phyloP scores from a whole-genome alignment of 371 early-diverging fungal species.

The Coemansia sp. region DNA sequence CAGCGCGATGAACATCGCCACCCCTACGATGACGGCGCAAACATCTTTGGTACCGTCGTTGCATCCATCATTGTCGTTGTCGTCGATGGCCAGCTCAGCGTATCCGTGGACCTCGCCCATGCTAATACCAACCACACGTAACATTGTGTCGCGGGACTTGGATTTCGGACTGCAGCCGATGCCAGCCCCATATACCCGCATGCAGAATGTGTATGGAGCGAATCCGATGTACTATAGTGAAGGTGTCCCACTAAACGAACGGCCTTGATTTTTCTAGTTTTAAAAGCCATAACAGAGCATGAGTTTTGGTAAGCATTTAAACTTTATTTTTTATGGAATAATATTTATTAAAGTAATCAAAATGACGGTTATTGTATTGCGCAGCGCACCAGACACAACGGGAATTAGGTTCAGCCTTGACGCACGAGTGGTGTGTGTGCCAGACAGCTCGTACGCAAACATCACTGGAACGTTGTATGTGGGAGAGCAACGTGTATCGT shows the following conservation, averaged over 20 bases:
- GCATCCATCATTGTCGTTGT: conserved; percentile 7
- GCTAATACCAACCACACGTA: not conserved
- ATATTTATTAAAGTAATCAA: not conserved
- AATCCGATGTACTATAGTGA: not conserved
- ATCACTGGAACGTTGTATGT: conserved; percentile 15
- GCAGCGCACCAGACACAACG: not conserved
- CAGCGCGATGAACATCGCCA: not conserved
- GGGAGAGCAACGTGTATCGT: conserved; percentile 30
- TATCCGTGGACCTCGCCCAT: conserved; percentile 1
- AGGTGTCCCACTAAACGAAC: not conserved
- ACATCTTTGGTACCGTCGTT: not conserved
- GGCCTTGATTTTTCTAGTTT: not conserved
- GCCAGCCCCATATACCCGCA: not conserved
- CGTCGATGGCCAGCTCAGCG: conserved; percentile 3
- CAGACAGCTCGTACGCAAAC: conserved; percentile 4
- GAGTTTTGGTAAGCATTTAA: too few relatives aligned
- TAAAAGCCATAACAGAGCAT: too few relatives aligned
- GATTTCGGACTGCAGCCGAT: not conserved
- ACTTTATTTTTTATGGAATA: too few relatives aligned
- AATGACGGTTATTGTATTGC: not conserved
- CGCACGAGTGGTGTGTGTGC: conserved; percentile 11
- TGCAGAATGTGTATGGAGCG: not conserved
- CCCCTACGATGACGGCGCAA: not conserved
- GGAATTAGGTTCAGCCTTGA: not conserved
- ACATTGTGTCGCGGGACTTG: not conserved